A percentile compares a stretch with the other conserved stretches of the same genome.
These are phyloP conservation scores for Limonium bicolor DNA, from an alignment of 148 eudicot species.

Conservation along the genomic window DNA sequence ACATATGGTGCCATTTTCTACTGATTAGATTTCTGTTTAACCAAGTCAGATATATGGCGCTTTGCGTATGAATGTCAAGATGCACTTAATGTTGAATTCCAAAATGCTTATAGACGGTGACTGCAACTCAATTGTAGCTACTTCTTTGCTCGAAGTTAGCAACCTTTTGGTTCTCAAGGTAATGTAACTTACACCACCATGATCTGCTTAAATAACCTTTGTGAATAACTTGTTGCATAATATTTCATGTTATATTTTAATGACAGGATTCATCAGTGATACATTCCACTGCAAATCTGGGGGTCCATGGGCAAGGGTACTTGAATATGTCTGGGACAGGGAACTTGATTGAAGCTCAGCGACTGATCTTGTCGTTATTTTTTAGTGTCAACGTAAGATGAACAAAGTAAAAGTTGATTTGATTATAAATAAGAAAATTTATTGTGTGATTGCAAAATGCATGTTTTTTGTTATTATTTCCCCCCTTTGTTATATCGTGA, in stretches of 20 bases:
- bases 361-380: slow-evolving; percentile 71
- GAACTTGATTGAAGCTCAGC: slow-evolving; percentile 91
- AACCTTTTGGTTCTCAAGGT: slow-evolving; percentile 90
- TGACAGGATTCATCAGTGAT: slow-evolving; percentile 68
- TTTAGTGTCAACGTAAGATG: slow-evolving; percentile 69
- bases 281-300: slow-evolving; percentile 81
- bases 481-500: too few relatives aligned
- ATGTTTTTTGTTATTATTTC: too few relatives aligned
- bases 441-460: too few relatives aligned
- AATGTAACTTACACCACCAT: slow-evolving; percentile 6
- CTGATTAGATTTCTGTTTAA: too few relatives aligned
- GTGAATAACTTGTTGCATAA: not conserved
- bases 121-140: slow-evolving; percentile 54
- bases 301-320: slow-evolving; percentile 92
- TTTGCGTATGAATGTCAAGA: slow-evolving; percentile 86
- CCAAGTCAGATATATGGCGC: slow-evolving; percentile 74
- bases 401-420: too few relatives aligned
- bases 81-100: slow-evolving; percentile 91
- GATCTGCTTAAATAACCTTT: not conserved
- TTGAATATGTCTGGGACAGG: slow-evolving; percentile 88
- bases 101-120: slow-evolving; percentile 67
- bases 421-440: too few relatives aligned
- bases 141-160: slow-evolving; percentile 92
- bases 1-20: too few relatives aligned
- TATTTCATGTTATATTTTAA: not conserved